Evolutionary conservation across 2,329 filamentous ascomycete species (phyloP), one percentile per base, ranked within the genome.

Genomic region (Aplosporella prunicola): DNA sequence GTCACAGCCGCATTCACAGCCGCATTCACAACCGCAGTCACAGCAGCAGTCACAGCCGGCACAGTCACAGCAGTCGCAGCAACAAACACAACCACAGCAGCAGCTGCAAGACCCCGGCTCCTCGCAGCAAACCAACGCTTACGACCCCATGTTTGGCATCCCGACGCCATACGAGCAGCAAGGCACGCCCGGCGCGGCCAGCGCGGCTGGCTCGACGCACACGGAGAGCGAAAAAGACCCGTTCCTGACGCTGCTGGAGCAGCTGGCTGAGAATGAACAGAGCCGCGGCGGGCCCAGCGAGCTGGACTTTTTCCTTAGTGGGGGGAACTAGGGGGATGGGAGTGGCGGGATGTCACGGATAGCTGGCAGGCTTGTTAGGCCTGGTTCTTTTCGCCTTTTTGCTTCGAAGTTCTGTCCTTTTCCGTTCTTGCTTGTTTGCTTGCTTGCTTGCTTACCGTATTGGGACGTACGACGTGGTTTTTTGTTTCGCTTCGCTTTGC

Each of bases 181-280:
- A 47, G 35, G 62, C 56, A 62, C 67, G 42, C 55, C 68, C 48
- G 57, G 62, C 31, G 63, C 54, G 18, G 53, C 58, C n/a, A 67
- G 61, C 40, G 60, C 59, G 9, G 56, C 55, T 28, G 57, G 54
- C n/a, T 56, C 52, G 10, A 56, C 53, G 34, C 56, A 63, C 33
- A 62, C 61, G 48, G 27, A 38, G 5, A 30, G 26, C 15, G 38
- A 40, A 20, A 35, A 40, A 16, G 85, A 91, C 51, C 83, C 84
- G 0, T 91, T 93, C 52, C 59, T 91, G 26, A 82, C 75, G 43
- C 61, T 91, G 27, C 63, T 91, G 23, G 84, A 91, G 55, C 83
- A 91, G 60, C 67, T 91, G 41, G 84, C 83, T 0, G 83, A 91
- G 58, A 87, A 85, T 50, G 83, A 89, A 58, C 73, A 82, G 36